phyloP scores from a whole-genome alignment of 2,329 filamentous ascomycete species.

The Xylariaceae sp. region DNA sequence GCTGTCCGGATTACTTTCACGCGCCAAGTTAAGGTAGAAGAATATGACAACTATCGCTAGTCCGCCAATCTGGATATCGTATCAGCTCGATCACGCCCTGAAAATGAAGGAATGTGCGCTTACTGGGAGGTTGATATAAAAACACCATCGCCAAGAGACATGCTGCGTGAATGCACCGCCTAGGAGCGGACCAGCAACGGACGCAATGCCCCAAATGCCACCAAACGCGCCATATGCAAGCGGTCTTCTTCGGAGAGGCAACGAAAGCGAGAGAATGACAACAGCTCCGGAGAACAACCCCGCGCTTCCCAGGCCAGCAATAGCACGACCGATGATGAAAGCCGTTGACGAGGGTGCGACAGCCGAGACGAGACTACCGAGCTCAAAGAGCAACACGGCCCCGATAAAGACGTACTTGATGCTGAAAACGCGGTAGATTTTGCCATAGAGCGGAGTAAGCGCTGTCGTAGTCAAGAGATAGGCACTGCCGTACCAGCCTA shows the following conservation, averaged over 20 bases:
- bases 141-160: constrained; percentile 36
- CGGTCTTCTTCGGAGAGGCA: constrained; percentile 32
- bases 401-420: constrained; percentile 31
- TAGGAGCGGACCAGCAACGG: constrained; percentile 34
- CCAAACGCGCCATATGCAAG: constrained; percentile 34
- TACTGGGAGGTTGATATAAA: constrained; percentile 34
- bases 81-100: neutral
- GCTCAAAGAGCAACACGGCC: constrained; percentile 33
- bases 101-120: neutral
- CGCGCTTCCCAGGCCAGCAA: constrained; percentile 35
- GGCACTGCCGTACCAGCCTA: constrained; percentile 36
- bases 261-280: constrained; percentile 30
- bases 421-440: constrained; percentile 35
- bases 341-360: constrained; percentile 34
- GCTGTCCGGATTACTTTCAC: neutral
- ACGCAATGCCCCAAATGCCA: constrained; percentile 33
- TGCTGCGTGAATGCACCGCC: constrained; percentile 35
- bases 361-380: constrained; percentile 37
- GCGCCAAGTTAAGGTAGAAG: constrained; percentile 17
- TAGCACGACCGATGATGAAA: constrained; percentile 38
- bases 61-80: constrained; percentile 29
- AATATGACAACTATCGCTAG: constrained; percentile 23
- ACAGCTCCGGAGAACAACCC: constrained; percentile 37
- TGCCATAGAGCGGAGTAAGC: constrained; percentile 38
- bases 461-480: constrained; percentile 34